Evolutionary conservation across 2,329 filamentous ascomycete species (phyloP).

Genomic region (Hymenoscyphus fructigenus): DNA sequence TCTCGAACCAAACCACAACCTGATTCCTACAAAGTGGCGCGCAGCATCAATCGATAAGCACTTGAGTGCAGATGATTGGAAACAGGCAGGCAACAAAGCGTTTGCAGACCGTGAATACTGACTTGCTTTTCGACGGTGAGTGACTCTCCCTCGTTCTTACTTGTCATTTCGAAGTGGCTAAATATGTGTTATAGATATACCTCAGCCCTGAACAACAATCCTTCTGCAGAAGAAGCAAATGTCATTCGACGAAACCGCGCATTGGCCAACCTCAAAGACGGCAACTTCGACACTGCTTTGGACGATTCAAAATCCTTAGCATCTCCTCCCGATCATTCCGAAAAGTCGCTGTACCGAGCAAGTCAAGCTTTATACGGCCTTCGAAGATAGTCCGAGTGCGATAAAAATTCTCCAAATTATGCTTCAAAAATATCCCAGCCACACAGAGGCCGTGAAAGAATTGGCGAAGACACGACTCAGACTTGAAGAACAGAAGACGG

Average conservation of each 20-base stretch:
- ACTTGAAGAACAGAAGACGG: constrained; percentile 42
- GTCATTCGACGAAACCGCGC: neutral
- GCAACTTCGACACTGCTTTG: constrained; percentile 11
- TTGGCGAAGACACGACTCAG: constrained; percentile 36
- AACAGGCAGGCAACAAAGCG: constrained; percentile 23
- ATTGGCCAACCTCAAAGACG: neutral
- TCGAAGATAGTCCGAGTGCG: constrained; percentile 36
- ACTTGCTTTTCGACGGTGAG: neutral
- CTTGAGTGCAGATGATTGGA: constrained; percentile 3
- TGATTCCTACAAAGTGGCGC: neutral
- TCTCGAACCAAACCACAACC: neutral
- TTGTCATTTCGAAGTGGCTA: neutral
- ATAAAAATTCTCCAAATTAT: constrained; percentile 28
- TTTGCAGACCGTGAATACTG: constrained; percentile 1
- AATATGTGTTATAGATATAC: neutral
- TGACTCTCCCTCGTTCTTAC: neutral
- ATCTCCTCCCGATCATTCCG: constrained; percentile 10
- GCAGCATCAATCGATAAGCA: neutral
- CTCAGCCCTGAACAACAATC: neutral
- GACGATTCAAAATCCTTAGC: constrained; percentile 4
- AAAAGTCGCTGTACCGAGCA: constrained; percentile 41
- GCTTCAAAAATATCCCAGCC: constrained; percentile 31
- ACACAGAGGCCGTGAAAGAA: constrained; percentile 32
- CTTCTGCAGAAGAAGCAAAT: neutral
- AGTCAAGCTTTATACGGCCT: constrained; percentile 40